A percentile compares a stretch with the other conserved stretches of the same genome.
phyloP scores from a whole-genome alignment of 139 green algal genomes.

The Diplosphaera chodatii region DNA sequence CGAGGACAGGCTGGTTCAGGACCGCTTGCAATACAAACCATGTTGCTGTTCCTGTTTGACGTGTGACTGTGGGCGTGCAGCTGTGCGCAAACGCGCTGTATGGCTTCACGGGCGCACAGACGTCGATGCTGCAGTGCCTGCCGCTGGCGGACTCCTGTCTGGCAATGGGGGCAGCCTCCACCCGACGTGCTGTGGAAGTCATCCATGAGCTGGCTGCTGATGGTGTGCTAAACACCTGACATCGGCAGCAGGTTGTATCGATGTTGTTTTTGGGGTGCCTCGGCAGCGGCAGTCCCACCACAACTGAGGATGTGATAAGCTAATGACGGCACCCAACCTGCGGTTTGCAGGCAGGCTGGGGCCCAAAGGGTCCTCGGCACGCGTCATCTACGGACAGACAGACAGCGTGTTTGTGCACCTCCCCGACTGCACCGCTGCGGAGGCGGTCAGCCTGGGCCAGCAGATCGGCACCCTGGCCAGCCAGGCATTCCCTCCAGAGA shows the following conservation, averaged over 20 bases:
- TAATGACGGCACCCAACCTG: too few relatives aligned
- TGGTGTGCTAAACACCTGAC: not conserved
- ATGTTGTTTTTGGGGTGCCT: not conserved
- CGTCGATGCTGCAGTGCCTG: constrained; percentile 52
- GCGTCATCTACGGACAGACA: constrained; percentile 73
- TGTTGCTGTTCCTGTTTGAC: too few relatives aligned
- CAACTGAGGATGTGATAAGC: too few relatives aligned
- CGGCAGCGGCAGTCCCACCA: too few relatives aligned
- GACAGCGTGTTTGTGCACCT: constrained; percentile 60
- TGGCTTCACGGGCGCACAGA: constrained; percentile 54
- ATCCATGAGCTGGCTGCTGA: constrained; percentile 15
- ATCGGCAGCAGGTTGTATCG: not conserved
- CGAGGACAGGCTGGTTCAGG: too few relatives aligned
- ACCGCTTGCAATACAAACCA: too few relatives aligned
- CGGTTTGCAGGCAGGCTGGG: constrained; percentile 21
- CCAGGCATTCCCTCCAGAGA: constrained; percentile 38
- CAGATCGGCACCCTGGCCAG: constrained; percentile 30
- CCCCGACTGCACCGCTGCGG: constrained; percentile 29
- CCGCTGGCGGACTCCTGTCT: constrained; percentile 77
- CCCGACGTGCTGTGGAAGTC: constrained; percentile 29
- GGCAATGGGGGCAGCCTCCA: constrained; percentile 49
- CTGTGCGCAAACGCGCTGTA: constrained; percentile 75
- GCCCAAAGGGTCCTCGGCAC: constrained; percentile 8
- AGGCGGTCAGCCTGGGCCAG: constrained; percentile 24
- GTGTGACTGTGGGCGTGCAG: not conserved